A percentile compares a stretch with the other conserved stretches of the same genome.
phyloP scores from a whole-genome alignment of 83 land plant genomes.

The Larix sibirica region DNA sequence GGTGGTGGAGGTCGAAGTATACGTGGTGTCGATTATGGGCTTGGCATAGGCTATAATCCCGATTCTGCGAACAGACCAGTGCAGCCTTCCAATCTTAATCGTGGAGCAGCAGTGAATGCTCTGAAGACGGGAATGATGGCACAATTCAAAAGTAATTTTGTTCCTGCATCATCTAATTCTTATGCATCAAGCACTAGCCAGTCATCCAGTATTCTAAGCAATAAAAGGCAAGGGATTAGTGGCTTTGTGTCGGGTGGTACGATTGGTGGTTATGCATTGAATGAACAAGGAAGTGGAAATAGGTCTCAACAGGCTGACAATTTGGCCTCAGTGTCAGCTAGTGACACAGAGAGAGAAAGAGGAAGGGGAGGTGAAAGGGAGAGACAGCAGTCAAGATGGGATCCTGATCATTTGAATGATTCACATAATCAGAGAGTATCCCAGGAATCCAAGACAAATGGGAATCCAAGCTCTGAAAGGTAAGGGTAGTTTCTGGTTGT shows the following conservation, averaged over 20 bases:
- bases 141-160: slow-evolving; percentile 89
- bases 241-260: slow-evolving; percentile 88
- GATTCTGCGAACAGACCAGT: slow-evolving; percentile 42
- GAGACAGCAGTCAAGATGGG: slow-evolving; percentile 29
- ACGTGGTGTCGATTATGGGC: slow-evolving; percentile 97
- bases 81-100: slow-evolving; percentile 31
- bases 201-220: slow-evolving; percentile 24
- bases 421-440: background rate
- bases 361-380: slow-evolving; percentile 24
- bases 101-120: slow-evolving; percentile 77
- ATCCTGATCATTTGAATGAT: slow-evolving; percentile 18
- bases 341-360: background rate
- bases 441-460: slow-evolving; percentile 18
- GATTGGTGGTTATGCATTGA: slow-evolving; percentile 28
- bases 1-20: slow-evolving; percentile 80
- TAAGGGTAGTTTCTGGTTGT: background rate
- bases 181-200: slow-evolving; percentile 28
- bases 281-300: slow-evolving; percentile 35
- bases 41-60: slow-evolving; percentile 90
- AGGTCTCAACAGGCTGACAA: slow-evolving; percentile 24
- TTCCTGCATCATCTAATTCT: slow-evolving; percentile 79
- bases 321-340: background rate
- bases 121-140: slow-evolving; percentile 89
- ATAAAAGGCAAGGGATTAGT: slow-evolving; percentile 29
- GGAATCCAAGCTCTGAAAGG: slow-evolving; percentile 18